Conservation (phyloP, 495 filamentous ascomycete species). For the Penicillium cinerascens region DNA sequence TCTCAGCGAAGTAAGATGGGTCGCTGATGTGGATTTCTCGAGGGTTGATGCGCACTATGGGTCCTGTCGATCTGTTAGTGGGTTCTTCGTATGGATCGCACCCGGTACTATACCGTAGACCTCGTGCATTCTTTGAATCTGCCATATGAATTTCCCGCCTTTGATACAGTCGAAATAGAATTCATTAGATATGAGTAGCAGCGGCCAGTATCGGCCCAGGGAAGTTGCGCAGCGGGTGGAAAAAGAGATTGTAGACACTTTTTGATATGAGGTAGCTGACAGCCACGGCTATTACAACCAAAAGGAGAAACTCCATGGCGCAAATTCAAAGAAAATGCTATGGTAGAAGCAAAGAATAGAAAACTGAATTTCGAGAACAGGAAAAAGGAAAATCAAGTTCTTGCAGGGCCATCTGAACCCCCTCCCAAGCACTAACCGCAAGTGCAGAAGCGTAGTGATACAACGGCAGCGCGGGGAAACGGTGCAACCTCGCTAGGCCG, state of each 20-base stretch:
- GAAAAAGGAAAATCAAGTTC: too few species aligned
- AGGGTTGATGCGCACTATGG: constrained; percentile 31
- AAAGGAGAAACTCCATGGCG: neutral
- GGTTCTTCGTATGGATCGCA: neutral
- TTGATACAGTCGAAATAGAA: constrained; percentile 12
- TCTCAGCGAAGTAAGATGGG: constrained; percentile 25
- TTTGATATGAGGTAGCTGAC: neutral
- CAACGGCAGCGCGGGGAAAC: too few species aligned
- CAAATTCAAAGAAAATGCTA: neutral
- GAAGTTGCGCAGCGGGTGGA: neutral
- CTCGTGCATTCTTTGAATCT: constrained; percentile 12
- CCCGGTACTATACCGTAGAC: constrained; percentile 4
- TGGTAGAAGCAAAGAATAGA: neutral
- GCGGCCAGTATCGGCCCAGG: constrained; percentile 29
- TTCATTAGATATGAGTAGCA: constrained; percentile 27
- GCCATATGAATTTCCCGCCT: constrained; percentile 2
- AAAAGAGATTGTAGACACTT: neutral
- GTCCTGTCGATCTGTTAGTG: constrained; percentile 15
- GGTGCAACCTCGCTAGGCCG: too few species aligned
- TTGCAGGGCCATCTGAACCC: too few species aligned
- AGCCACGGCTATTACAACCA: neutral
- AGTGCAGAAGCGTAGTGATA: too few species aligned
- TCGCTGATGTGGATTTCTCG: constrained; percentile 32
- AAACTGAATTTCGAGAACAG: too few species aligned
- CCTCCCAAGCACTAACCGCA: too few species aligned